Conservation (phyloP, 352 stramenopile species). For the Pythium grandisporangium region DNA sequence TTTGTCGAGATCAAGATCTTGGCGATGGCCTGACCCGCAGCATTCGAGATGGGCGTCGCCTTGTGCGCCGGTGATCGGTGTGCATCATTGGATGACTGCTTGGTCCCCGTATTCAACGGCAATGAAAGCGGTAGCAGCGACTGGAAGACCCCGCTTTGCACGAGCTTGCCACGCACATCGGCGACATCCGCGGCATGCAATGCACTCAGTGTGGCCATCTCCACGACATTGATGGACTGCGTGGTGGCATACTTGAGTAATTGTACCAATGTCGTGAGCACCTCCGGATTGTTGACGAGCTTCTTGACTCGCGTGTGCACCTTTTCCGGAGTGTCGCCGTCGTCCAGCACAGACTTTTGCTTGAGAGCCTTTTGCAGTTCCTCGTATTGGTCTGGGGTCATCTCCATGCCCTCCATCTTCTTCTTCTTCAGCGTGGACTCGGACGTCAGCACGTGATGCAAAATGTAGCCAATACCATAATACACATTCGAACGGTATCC, state of each 20-base stretch:
- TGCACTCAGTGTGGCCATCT: slow-evolving; percentile 63
- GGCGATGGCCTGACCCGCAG: slow-evolving; percentile 88
- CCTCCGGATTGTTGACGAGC: slow-evolving; percentile 32
- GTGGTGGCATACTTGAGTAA: slow-evolving; percentile 67
- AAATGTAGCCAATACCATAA: slow-evolving; percentile 92
- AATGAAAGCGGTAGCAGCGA: slow-evolving; percentile 58
- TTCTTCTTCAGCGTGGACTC: slow-evolving; percentile 93
- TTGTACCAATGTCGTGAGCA: slow-evolving; percentile 70
- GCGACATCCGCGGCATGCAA: slow-evolving; percentile 58
- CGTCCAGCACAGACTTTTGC: slow-evolving; percentile 91
- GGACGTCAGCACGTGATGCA: slow-evolving; percentile 91
- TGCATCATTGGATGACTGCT: slow-evolving; percentile 1
- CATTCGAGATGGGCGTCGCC: slow-evolving; percentile 81
- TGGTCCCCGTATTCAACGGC: slow-evolving; percentile 21
- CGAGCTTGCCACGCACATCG: slow-evolving; percentile 57
- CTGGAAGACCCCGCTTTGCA: slow-evolving; percentile 76
- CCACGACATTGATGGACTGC: slow-evolving; percentile 69
- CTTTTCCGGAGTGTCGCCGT: slow-evolving; percentile 79
- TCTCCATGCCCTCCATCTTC: slow-evolving; percentile 94
- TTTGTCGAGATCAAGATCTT: slow-evolving; percentile 97
- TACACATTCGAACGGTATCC: slow-evolving; percentile 79
- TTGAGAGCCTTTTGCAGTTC: slow-evolving; percentile 92
- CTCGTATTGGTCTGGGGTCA: slow-evolving; percentile 97
- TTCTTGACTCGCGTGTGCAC: slow-evolving; percentile 52
- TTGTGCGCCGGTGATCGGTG: slow-evolving; percentile 17